Base-by-base conservation (phyloP, 2,329 filamentous ascomycete species). In the Aureobasidium sp. region DNA sequence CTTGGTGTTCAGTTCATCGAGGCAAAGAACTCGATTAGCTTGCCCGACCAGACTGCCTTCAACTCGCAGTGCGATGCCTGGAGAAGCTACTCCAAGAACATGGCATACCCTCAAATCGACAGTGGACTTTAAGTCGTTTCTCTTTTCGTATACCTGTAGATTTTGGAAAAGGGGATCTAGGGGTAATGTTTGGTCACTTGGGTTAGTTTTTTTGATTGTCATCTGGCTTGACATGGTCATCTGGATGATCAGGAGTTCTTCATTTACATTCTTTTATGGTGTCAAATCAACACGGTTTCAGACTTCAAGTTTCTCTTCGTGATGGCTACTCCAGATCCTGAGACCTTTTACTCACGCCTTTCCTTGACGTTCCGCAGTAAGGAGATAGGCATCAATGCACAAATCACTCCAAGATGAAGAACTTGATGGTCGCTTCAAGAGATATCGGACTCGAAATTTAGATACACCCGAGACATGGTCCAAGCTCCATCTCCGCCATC, bases 1-100 rank as follows among this genome's bases (percentile, higher is more conserved):
- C 74, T 87, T 21, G 77, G 75, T 7, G 71, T 83, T 37, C 79
- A 84, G 68, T 82, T 84, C 66, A 65, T 84, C 10, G 82, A 81
- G 67, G 67, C 74, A 36, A 68, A 70, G 61, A 67, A 68, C 27
- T 63, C 70, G 54, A 74, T 77, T 54, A 58, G 39, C 0, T 59
- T 70, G n/a, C 71, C 71, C 2, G 66, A 67, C 29, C 66, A 66
- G 11, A 64, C 61, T 3, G 65, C 66, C 25, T 66, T 72, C 59
- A 66, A 69, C 13, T 66, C 68, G 14, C 69, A 68, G 5, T 73
- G 71, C 59, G 64, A 66, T 27, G 69, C 70, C 21, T 77, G 73
- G 71, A 65, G 71, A 48, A 67, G 68, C 21, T 76, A 77, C 65
- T 69, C 72, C 41, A 63, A 64, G 6, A 63, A 45, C 16, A 66